Base-by-base conservation (phyloP, 768 basidiomycete genomes). In the Termitomyces sp. region DNA sequence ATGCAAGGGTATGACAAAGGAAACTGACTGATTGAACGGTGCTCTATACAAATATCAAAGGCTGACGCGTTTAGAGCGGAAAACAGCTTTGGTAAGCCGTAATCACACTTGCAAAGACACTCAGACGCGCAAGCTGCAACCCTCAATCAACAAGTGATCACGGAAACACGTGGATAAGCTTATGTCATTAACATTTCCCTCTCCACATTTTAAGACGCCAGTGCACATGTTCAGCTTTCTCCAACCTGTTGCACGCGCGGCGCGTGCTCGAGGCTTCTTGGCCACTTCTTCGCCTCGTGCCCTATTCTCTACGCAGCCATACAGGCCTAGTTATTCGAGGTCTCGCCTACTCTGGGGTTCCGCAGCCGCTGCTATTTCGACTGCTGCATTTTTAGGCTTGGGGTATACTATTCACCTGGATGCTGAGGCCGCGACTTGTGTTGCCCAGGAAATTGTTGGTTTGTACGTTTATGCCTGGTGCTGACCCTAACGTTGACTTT, bases 391-490 rank as follows among this genome's bases (percentile, higher is more conserved):
- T 19, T 3, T 63, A 32, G 52, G 25, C 7, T 45, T 52, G 11
- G 59, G 52, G 31, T 40, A 53, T 3, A 34, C 59, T 23, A 59
- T 65, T 19, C 43, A 51, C n/a, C 57, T 65, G 11, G 64, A 65
- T 50, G 48, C 62, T 16, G 51, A 27, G 7, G 19, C 40, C 11
- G 8, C 37, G 3, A 34, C 35, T 12, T 35, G 52, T 8, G 37
- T 12, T 16, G 11, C 16, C 25, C 27, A 59, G 16, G 52, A 56
- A 17, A 43, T 21, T 25, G 57, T 37, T 25, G 63, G 64, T 65
- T n/a, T 19, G 58, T 58, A 5, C 23, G 5, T 16, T 25, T 9
- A 47, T 34, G 9, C 2, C 5, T 21, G 27, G 1, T 16, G 3
- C 19, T 48, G 3, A 27, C 25, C n/a, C 23, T 31, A 11, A 17